Evolutionary conservation across 768 basidiomycete genomes (phyloP), one percentile per base, ranked within the genome.

Genomic region (Tricholoma saponaceum): DNA sequence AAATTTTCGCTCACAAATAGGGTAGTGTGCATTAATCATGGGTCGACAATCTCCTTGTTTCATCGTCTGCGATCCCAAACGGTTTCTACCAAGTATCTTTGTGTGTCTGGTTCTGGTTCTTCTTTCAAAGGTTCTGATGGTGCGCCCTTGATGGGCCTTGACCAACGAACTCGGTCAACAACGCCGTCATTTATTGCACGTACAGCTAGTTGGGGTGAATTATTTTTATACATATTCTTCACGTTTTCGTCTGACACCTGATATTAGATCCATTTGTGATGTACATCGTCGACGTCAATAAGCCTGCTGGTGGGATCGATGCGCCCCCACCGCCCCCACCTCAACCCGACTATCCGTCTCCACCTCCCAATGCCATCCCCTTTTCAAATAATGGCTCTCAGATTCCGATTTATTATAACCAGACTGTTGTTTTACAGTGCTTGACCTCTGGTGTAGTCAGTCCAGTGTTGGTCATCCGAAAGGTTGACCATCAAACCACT

Each of bases 21-120:
- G 30, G 59, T 65, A 95, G 95, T 96, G 58, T 93, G 93, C 70
- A 93, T 98, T 70, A 89, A 90, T 68, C 95, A 98, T 74, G 96
- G 96, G 23, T 92, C 94, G 6, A 94, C 95, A 3, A 89, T 98
- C 51, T 95, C 95, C 1, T 74, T 97, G 49, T 98, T 96, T 82
- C 95, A 98, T 69, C 88, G 96, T n/a, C 74, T 95, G 59, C 87
- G 95, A 50, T 93, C 95, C 2, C 95, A 97, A 74, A 95, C 93
- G 1, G 93, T 95, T 20, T 95, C 93, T 14, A 98, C 96, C 16
- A 92, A 95, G 66, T 98, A 95, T 65, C 87, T 98, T 47, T 95
- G 94, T 58, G 93, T 98, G 4, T 92, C 92, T n/a, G 92, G 92
- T 22, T 92, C 94, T 9, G 87, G 90, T 9, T 89, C 93, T 5